Conservation (phyloP, 2,329 filamentous ascomycete species). For the Sporothrix protearum region DNA sequence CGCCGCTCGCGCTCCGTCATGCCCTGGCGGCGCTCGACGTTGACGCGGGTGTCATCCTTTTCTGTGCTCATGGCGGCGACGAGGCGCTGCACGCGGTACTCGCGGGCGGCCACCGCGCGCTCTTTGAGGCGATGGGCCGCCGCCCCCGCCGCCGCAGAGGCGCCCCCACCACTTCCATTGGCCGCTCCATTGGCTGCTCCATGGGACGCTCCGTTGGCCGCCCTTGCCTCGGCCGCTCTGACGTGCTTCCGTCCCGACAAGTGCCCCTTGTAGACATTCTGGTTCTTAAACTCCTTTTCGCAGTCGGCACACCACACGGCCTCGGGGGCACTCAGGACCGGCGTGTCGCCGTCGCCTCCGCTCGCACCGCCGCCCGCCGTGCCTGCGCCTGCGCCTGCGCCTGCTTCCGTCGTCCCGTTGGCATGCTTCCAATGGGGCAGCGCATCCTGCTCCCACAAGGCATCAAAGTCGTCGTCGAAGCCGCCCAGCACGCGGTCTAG, state of each 20-base stretch:
- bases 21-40: constrained; percentile 92
- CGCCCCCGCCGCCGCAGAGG: constrained; percentile 29
- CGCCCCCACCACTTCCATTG: constrained; percentile 29
- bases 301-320: constrained; percentile 88
- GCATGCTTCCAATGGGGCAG: constrained; percentile 75
- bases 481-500: constrained; percentile 69
- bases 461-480: constrained; percentile 81
- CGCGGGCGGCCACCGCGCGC: constrained; percentile 82
- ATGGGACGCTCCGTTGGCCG: constrained; percentile 36
- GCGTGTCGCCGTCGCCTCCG: constrained; percentile 18
- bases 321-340: constrained; percentile 44
- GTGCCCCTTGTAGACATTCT: constrained; percentile 90
- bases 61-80: constrained; percentile 80
- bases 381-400: too few species aligned
- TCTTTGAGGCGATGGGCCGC: constrained; percentile 64
- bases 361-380: constrained; percentile 32
- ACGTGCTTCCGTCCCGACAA: constrained; percentile 89
- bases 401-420: too few species aligned
- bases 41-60: constrained; percentile 82
- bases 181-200: constrained; percentile 35
- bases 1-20: constrained; percentile 97
- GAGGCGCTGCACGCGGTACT: constrained; percentile 76
- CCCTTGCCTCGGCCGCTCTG: constrained; percentile 69
- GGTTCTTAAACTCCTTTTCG: constrained; percentile 91
- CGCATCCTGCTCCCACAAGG: constrained; percentile 74